Evolutionary conservation across 352 stramenopile species (phyloP).

Genomic region (Pilasporangium apinafurcum): DNA sequence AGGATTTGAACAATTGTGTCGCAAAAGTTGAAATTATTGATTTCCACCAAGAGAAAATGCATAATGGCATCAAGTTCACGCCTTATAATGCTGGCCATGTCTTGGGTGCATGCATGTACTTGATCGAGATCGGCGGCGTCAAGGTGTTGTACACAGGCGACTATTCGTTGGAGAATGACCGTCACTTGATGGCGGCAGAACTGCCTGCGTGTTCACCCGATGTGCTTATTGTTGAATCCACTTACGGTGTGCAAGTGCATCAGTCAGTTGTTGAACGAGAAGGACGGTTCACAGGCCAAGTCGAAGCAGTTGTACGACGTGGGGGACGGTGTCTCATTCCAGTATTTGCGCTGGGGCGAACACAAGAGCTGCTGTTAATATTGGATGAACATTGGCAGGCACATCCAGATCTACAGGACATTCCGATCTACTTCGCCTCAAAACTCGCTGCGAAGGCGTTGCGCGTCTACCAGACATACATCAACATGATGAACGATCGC

Average conservation of each 20-base stretch:
- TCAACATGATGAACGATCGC: constrained; percentile 99
- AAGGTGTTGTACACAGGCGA: constrained; percentile 98
- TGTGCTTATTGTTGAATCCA: constrained; percentile 99
- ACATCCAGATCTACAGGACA: constrained; percentile 90
- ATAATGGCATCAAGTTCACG: constrained; percentile 97
- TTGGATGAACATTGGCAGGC: constrained; percentile 99
- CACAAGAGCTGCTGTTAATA: constrained; percentile 98
- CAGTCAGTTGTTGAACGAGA: constrained; percentile 94
- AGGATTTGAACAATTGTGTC: constrained; percentile 95
- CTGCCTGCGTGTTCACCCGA: constrained; percentile 88
- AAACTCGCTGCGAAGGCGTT: constrained; percentile 95
- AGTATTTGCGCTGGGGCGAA: constrained; percentile 97
- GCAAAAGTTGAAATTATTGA: constrained; percentile 98
- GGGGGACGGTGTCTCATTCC: constrained; percentile 97
- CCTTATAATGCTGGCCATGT: constrained; percentile 99
- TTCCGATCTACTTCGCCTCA: constrained; percentile 99
- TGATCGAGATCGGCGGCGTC: constrained; percentile 97
- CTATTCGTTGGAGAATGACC: constrained; percentile 97
- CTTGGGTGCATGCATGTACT: constrained; percentile 98
- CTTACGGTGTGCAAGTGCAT: constrained; percentile 98
- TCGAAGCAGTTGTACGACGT: constrained; percentile 94
- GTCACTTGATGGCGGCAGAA: constrained; percentile 95
- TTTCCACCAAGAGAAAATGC: constrained; percentile 96
- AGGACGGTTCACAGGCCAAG: constrained; percentile 93
- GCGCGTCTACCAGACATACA: constrained; percentile 99